Evolutionary conservation across 306 rosid species (phyloP), one percentile per base, ranked within the genome.

Genomic region (Quercus wislizeni): DNA sequence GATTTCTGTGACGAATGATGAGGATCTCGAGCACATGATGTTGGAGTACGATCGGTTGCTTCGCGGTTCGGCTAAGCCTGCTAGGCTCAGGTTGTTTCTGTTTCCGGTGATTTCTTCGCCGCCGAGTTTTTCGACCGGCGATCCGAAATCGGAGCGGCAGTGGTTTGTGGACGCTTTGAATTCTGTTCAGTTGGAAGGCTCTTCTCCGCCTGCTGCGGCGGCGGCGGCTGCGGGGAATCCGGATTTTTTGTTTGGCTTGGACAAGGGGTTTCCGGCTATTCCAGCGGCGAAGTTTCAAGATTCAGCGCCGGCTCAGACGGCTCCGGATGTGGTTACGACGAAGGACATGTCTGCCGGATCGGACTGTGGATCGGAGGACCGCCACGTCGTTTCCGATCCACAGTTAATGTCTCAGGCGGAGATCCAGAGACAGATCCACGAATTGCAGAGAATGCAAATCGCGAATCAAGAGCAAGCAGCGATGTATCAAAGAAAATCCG

Each of bases 91-190:
- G 59, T 75, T 94, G 38, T 85, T 94, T 38, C 97, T 94, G 2
- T 94, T 94, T 25, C 87, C 92, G 4, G 20, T 78, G 10, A 75
- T 55, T 6, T 19, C 89, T 65, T 4, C 19, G 4, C 35, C 19
- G 14, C 1, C 69, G 6, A 25, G 25, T 23, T 11, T 23, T 1
- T n/a, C 86, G 18, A 49, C 14, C 5, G 17, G 5, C 54, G 54
- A 49, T 13, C 28, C 80, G 15, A 91, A 92, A 73, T 77, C 90
- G 78, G 96, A 90, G 59, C 77, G 87, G 6, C 91, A 92, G 65
- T 91, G 95, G 97, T 94, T 92, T 83, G 89, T 94, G 8, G 97
- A 92, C 31, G 97, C 97, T 31, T 87, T 94, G 79, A 94, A 94
- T 68, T 88, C 97, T 9, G 93, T 86, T n/a, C 93, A 84, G 88